Base-by-base conservation (phyloP, 2,329 filamentous ascomycete genomes). In the Periconia macrospinosa region DNA sequence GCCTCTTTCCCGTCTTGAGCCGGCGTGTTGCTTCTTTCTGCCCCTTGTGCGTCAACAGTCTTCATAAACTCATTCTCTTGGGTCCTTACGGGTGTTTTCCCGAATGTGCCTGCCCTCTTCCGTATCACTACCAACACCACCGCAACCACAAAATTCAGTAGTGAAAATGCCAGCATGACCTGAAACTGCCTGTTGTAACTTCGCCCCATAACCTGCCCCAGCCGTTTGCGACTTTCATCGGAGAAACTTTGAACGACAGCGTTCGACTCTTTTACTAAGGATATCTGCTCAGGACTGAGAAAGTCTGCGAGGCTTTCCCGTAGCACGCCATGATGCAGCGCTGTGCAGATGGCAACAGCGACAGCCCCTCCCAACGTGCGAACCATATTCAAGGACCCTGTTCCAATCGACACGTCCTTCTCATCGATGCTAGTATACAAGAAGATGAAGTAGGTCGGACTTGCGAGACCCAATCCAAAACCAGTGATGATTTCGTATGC, bases 181-280 rank as follows among this genome's bases (percentile, higher is more conserved):
- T 67, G 60, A 45, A 69, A 70, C 43, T 71, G 68, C 47, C 54
- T 64, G 43, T 71, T 70, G 43, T 70, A 71, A 42, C 67, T 70
- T 15, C 48, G 49, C 2, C 67, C 68, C 50, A 70, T 70, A 0
- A 68, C 52, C n/a, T 40, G n/a, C 13, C 66, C 66, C 5, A 71
- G 41, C 18, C 57, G 43, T 18, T 51, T 43, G 37, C 54, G 57
- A 13, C 52, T 33, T 3, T 57, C 55, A 10, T 57, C 51, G 11
- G 67, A 59, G 23, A 72, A 45, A 2, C 52, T 42, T 18, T 52
- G 50, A 19, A 67, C 50, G 20, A 47, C 59, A 2, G 49, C 51
- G 15, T 57, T 61, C 1, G 61, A 66, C 0, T 61, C 55, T 35
- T 63, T 57, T 7, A 68, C 61, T 2, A 48, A 52, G 7, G 45